These are phyloP conservation scores for California macrophylla DNA, from an alignment of 441 rosid genomes.

Conservation along the genomic window DNA sequence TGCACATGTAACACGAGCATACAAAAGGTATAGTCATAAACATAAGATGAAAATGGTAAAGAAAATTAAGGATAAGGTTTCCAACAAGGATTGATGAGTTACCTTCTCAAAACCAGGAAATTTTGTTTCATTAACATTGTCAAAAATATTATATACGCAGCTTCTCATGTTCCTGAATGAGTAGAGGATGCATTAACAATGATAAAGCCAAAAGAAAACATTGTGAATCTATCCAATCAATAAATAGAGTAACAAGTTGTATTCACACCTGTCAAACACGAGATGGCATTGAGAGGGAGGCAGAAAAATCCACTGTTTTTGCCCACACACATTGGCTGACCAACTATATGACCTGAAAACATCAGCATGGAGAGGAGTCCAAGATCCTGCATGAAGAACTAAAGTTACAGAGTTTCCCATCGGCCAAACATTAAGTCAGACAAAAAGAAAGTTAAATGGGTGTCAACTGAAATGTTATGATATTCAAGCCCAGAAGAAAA, in stretches of 20 bases:
- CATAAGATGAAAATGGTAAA: conserved; percentile 11
- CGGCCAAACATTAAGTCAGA: conserved; percentile 7
- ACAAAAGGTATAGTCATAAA: not conserved
- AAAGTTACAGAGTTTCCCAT: conserved; percentile 9
- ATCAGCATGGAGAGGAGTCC: conserved; percentile 97
- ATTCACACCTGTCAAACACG: conserved; percentile 62
- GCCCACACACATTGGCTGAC: conserved; percentile 93
- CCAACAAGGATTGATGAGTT: conserved; percentile 18
- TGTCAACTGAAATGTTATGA: not conserved
- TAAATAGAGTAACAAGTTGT: conserved; percentile 2
- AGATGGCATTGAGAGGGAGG: conserved; percentile 62
- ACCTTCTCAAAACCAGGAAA: conserved; percentile 82
- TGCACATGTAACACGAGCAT: conserved; percentile 26
- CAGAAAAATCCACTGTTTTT: conserved; percentile 74
- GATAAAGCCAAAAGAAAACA: conserved; percentile 6
- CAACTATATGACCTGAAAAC: conserved; percentile 92
- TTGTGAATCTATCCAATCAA: conserved; percentile 3
- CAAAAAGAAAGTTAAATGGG: not conserved
- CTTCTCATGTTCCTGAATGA: conserved; percentile 59
- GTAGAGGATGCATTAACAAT: not conserved
- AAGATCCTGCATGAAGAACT: conserved; percentile 55
- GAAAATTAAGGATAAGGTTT: not conserved
- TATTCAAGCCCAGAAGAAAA: conserved; percentile 13
- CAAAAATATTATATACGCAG: conserved; percentile 55
- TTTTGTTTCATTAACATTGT: conserved; percentile 42